Evolutionary conservation across 495 filamentous ascomycete species (phyloP).

Genomic region (Lepidopterella palustris): DNA sequence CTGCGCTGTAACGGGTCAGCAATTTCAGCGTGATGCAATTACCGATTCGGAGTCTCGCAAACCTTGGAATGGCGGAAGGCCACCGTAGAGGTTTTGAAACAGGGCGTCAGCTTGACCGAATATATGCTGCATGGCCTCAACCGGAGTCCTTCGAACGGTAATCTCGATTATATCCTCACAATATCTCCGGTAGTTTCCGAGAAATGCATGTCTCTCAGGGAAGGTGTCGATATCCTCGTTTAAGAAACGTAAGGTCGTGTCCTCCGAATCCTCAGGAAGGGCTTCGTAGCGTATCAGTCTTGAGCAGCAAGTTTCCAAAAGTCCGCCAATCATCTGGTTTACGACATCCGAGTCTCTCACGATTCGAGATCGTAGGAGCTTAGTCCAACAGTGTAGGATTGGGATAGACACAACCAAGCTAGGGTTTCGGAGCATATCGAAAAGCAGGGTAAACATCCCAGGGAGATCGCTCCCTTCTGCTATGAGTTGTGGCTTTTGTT

Average conservation of each 20-base stretch:
- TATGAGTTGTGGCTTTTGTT: constrained; percentile 60
- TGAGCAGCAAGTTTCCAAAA: constrained; percentile 73
- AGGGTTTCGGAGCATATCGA: constrained; percentile 70
- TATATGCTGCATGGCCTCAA: constrained; percentile 83
- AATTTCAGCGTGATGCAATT: neutral
- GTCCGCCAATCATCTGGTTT: constrained; percentile 60
- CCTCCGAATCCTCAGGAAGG: constrained; percentile 70
- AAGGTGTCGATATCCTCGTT: constrained; percentile 90
- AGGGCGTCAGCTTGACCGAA: constrained; percentile 66
- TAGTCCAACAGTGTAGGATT: constrained; percentile 81
- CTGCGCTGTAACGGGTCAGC: constrained; percentile 43
- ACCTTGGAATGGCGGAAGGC: constrained; percentile 63
- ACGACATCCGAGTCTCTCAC: constrained; percentile 60
- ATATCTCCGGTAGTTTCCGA: constrained; percentile 94
- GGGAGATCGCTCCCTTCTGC: constrained; percentile 59
- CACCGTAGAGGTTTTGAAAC: constrained; percentile 67
- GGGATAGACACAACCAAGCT: constrained; percentile 92
- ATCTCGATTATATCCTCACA: constrained; percentile 77
- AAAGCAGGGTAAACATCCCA: constrained; percentile 72
- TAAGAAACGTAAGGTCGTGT: constrained; percentile 74
- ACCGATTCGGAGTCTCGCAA: neutral
- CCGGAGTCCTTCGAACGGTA: constrained; percentile 69
- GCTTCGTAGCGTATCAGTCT: constrained; percentile 77
- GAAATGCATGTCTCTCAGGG: constrained; percentile 89
- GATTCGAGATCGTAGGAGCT: constrained; percentile 60